phyloP scores from a whole-genome alignment of 306 rosid species.

The Trifolium pratense region DNA sequence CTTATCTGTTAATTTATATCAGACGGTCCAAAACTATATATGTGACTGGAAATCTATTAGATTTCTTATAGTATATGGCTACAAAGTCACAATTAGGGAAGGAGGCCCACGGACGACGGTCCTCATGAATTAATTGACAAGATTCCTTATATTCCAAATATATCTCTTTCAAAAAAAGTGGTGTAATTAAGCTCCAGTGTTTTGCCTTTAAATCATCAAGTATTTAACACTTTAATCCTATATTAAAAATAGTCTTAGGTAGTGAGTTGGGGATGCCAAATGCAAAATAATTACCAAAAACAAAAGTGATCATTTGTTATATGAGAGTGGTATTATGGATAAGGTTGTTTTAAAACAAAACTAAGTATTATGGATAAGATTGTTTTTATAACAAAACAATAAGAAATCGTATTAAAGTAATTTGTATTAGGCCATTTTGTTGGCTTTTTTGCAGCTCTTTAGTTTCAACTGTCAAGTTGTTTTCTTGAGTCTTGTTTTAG shows the following conservation, averaged over 20 bases:
- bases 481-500: no score
- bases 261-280: background rate
- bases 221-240: background rate
- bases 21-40: no score
- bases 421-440: no score
- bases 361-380: background rate
- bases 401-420: no score
- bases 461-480: no score
- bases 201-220: background rate
- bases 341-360: background rate
- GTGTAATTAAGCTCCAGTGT: background rate
- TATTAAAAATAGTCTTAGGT: background rate
- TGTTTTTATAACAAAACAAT: background rate
- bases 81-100: constrained; percentile 25
- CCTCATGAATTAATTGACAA: background rate
- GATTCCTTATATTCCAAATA: constrained; percentile 30
- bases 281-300: background rate
- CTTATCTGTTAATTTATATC: no score
- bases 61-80: no score
- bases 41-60: no score
- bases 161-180: constrained; percentile 7
- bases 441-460: no score
- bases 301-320: background rate
- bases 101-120: constrained; percentile 36
- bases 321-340: background rate